Evolutionary conservation across 495 filamentous ascomycete species (phyloP), one percentile per base, ranked within the genome.

Genomic region (Hamigera avellanea): DNA sequence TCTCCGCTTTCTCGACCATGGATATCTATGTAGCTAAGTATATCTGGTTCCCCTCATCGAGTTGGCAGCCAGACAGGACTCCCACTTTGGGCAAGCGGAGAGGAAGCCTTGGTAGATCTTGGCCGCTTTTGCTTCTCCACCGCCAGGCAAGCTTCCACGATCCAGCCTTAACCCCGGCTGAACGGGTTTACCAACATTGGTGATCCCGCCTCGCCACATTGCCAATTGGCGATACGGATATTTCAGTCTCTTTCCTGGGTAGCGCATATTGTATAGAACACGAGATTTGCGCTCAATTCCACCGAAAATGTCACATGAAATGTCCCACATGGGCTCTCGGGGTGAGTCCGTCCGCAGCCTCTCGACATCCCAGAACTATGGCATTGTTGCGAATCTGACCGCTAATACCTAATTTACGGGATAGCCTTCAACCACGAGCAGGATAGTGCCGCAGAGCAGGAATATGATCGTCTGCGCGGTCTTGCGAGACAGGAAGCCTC

Each of bases 381-480:
- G n/a, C n/a, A n/a, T n/a, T n/a, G 26, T 13, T 13, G 21, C 50
- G 25, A 46, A 36, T 19, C 32, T 6, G 18, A 43, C n/a, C 19
- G 14, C 28, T 31, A 19, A n/a, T 25, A 13, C 23, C 38, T 26
- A 29, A 19, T 9, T 19, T 8, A 12, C 27, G n/a, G 16, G n/a
- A 9, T 33, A 93, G 87, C 82, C 63, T 89, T 91, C 75, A 87
- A 86, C 61, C 83, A 87, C 62, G 63, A 62, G 10, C 66, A 74
- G 37, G 76, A 68, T 56, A 50, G 52, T 42, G 69, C 77, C 39
- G 70, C 78, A 28, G 87, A 96, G 61, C 70, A 70, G 40, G 88
- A 95, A 62, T 98, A 95, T 62, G 86, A 95, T 48, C 86, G 85
- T 21, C 73, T 96, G 7, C 86, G 91, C 42, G 73, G 75, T 40